Base-by-base conservation (phyloP, 352 stramenopile genomes). In the Phytophthora pisi region DNA sequence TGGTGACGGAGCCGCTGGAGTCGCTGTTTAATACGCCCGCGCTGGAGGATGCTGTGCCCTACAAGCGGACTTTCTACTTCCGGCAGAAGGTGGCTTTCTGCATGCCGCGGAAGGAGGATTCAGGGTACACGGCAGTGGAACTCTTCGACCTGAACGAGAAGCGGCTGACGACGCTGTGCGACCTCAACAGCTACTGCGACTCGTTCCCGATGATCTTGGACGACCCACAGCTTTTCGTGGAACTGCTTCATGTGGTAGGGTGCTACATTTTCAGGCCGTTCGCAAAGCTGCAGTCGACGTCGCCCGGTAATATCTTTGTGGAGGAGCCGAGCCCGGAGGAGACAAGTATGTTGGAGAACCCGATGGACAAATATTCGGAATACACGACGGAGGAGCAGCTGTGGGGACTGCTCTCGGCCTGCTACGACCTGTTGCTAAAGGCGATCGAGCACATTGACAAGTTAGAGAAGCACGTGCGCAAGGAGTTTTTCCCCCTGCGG, bases 371-470 rank as follows among this genome's bases (percentile, higher is more conserved):
- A 61, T 93, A 92, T 69, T 92, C 83, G 54, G 86, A 93, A 57
- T 93, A 93, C 57, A 93, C 86, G 47, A 77, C 78, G 15, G 88
- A 95, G 49, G 88, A 95, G 59, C 88, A 95, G 69, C 61, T 88
- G 54, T 95, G 88, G 88, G 87, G 86, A 2, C 56, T 95, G 49
- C 76, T 95, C 3, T 93, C 84, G 36, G 80, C 85, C 18, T 92
- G 84, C 47, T 95, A 95, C 57, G 88, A 95, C 30, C 60, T 95
- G 57, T 66, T 95, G 62, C 77, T 94, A 24, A 92, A 92, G 66
- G 82, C 86, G 23, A 96, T 96, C 36, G 88, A 95, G 59, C 86
- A 94, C 68, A 95, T 95, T 67, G 86, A 96, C 80, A 92, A 96
- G 72, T 78, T 96, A 34, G 88, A 96, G 51, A 94, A 95, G 64